Base-by-base conservation (phyloP, 148 eudicot species). In the Camellia japonica region DNA sequence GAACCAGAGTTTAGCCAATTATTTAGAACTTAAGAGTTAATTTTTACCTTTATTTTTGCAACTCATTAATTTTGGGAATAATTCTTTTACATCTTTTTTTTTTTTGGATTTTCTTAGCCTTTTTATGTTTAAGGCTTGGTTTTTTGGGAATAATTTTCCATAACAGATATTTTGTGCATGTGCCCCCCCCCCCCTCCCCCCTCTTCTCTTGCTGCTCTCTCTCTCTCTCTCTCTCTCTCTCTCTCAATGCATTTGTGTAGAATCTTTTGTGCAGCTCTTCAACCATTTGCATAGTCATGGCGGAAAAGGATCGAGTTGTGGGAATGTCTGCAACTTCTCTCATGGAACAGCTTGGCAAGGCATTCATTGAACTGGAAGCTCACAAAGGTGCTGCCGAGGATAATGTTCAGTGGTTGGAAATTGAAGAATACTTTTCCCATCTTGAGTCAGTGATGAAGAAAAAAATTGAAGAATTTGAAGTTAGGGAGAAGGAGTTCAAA, bases 321-420 rank as follows among this genome's bases (percentile, higher is more conserved):
- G 85, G 80, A 19, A 56, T 73, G 42, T 76, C 76, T 73, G 58
- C 74, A 69, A 56, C 89, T 62, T 79, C 86, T 70, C 84, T 91
- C 49, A 76, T 89, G 51, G 84, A 86, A 72, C 89, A 89, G 80
- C 87, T n/a, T n/a, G 83, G 86, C 19, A 73, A 86, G 78, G 88
- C 89, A 74, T 87, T 86, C 83, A 61, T 78, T 61, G 87, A 86
- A 61, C 81, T 91, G 83, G 86, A 89, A 82, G 71, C 88, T 82
- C 87, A 81, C 78, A 85, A 80, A 73, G 80, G 59, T 78, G 81
- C 64, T 47, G 54, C 85, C 68, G 79, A 77, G 11, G 77, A 83
- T n/a, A 67, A 78, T 7, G 80, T 84, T 62, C 52, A 58, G 19
- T 85, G 89, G 84, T 81, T 66, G n/a, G 90, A 88, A 42, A 83